Percentiles rank a stretch among this genome's conserved stretches.
Conservation (phyloP, 176 grass and related monocot genomes). For the Oryza officinalis region DNA sequence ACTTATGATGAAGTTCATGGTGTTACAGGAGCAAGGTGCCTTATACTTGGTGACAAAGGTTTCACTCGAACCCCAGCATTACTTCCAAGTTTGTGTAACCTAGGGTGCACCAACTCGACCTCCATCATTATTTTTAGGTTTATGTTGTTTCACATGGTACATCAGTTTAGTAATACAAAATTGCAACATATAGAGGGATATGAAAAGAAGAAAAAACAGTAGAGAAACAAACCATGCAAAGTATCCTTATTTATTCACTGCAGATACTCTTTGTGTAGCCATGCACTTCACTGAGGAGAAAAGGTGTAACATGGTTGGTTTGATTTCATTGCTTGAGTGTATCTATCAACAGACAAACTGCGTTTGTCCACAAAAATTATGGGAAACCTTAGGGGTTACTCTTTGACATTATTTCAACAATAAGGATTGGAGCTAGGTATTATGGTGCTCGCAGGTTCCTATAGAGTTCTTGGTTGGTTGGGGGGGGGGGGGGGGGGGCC, state of each 20-base stretch:
- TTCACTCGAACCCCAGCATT: constrained; percentile 55
- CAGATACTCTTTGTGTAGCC: neutral
- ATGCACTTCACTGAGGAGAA: neutral
- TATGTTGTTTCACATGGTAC: neutral
- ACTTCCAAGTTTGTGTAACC: constrained; percentile 65
- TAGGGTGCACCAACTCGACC: constrained; percentile 17
- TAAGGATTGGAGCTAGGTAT: neutral
- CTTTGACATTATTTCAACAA: neutral
- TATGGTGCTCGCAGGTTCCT: neutral
- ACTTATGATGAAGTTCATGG: constrained; percentile 48
- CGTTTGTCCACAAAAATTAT: neutral
- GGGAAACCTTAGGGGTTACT: neutral
- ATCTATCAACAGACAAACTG: neutral
- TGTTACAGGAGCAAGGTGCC: constrained; percentile 38
- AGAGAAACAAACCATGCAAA: neutral
- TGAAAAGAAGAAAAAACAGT: neutral
- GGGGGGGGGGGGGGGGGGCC: no score
- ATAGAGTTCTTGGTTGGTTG: neutral
- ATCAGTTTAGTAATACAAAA: constrained; percentile 24
- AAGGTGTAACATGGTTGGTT: neutral
- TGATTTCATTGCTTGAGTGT: neutral
- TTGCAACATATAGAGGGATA: neutral
- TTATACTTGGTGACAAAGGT: constrained; percentile 45
- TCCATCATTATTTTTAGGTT: constrained; percentile 72
- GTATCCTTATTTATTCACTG: neutral